Base-by-base conservation (phyloP, 1,139 yeast species). In the Eremothecium gossypii region DNA sequence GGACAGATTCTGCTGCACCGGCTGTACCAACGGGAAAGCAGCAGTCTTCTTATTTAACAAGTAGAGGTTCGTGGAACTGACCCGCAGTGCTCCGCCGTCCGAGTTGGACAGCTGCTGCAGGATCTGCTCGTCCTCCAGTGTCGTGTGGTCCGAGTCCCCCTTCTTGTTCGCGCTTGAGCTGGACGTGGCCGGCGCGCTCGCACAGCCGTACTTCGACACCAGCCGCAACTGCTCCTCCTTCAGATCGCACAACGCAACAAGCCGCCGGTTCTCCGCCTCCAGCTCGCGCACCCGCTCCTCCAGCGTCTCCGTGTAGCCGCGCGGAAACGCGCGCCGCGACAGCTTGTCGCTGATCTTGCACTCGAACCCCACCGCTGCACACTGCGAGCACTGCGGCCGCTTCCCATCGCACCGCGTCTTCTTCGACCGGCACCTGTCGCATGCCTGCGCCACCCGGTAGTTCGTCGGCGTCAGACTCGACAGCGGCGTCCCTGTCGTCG, bases 351-450 rank as follows among this genome's bases (percentile, higher is more conserved):
- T 77, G 23, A 82, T 77, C 48, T 77, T 79, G 60, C 91, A 82
- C 46, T 81, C 87, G 52, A 82, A 76, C 1, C 81, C 83, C 12
- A 79, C 82, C 40, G 74, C 69, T 17, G 70, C 70, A 61, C 91
- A 82, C 54, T 79, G 83, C 14, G 74, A 69, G 57, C 91, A 82
- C 48, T 65, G 68, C 9, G 67, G 67, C 37, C 65, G 48, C 33
- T 54, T 58, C 7, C 66, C 65, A 42, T 63, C 65, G 45, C 68
- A 63, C 36, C 61, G 53, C 4, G 63, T 63, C 64, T 84, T 84
- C 59, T 84, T 84, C 37, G 87, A 83, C 41, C 95, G 67, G 55
- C 95, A 84, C 41, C 95, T 62, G 57, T 85, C 95, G 62, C 95
- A 85, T 0, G 95, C 94, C 54, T 84, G 95, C 0, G 93, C 87